phyloP scores from a whole-genome alignment of 2,329 filamentous ascomycete species.

The Colletotrichum navitas region DNA sequence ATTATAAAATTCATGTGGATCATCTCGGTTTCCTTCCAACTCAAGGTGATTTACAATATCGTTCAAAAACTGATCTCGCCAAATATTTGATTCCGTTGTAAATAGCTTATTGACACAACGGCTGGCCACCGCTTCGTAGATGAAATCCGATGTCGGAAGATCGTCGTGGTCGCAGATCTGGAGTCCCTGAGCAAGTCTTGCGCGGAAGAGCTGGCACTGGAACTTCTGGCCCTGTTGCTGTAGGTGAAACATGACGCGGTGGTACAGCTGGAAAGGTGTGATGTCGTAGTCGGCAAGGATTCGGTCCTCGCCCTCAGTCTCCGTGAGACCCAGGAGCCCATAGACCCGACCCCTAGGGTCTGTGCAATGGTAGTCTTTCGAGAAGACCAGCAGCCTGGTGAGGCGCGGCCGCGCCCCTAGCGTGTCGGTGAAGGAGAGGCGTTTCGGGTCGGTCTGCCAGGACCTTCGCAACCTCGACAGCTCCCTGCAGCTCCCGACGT shows the following conservation, averaged over 20 bases:
- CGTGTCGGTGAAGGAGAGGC: conserved; percentile 15
- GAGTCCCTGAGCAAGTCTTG: conserved; percentile 16
- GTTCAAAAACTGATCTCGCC: conserved; percentile 7
- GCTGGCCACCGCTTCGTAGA: conserved; percentile 15
- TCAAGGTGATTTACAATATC: background rate
- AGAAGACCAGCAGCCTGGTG: conserved; percentile 43
- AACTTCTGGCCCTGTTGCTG: background rate
- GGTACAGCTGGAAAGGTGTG: conserved; percentile 19
- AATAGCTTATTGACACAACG: conserved; percentile 5
- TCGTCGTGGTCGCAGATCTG: conserved; percentile 1
- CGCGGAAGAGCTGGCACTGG: background rate
- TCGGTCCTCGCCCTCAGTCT: background rate
- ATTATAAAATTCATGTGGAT: background rate
- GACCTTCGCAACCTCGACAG: conserved; percentile 12
- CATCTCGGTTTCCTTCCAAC: background rate
- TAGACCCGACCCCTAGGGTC: conserved; percentile 46
- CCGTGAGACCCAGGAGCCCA: conserved; percentile 44
- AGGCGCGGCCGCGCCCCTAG: conserved; percentile 42
- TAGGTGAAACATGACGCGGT: conserved; percentile 24
- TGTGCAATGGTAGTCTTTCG: conserved; percentile 39
- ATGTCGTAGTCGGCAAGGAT: conserved; percentile 22
- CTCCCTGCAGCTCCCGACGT: conserved; percentile 22
- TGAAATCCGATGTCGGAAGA: conserved; percentile 3
- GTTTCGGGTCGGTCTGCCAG: conserved; percentile 2
- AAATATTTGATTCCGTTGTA: conserved; percentile 3